Evolutionary conservation across 208 protist genomes (phyloP).

Genomic region (Crithidia brevicula): DNA sequence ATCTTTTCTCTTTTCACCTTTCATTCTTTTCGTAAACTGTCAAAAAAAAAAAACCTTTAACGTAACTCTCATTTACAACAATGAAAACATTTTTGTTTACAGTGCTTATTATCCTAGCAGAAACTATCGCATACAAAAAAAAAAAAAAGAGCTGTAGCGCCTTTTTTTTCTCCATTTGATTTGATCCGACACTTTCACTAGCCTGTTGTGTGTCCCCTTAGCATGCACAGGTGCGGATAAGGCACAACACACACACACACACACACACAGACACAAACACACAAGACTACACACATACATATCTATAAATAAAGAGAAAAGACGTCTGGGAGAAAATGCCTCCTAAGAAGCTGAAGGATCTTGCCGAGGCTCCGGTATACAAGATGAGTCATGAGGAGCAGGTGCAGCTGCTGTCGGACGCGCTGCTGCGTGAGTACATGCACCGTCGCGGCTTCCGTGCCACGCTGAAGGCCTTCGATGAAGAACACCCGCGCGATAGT

Average conservation of each 20-base stretch:
- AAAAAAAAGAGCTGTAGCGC: too few species aligned
- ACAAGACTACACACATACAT: neutral
- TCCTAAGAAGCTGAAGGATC: constrained; percentile 62
- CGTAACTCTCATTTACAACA: too few species aligned
- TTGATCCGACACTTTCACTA: too few species aligned
- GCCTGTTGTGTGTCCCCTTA: neutral
- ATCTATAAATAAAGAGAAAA: neutral
- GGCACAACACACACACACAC: neutral
- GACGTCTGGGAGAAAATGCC: constrained; percentile 40
- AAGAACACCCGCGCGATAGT: constrained; percentile 77
- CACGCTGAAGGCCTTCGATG: constrained; percentile 87
- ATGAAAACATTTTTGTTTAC: too few species aligned
- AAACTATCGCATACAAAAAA: too few species aligned
- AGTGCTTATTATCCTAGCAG: too few species aligned
- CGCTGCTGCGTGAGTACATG: constrained; percentile 93
- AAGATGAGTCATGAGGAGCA: constrained; percentile 79
- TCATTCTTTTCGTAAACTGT: too few species aligned
- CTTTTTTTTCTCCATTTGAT: neutral
- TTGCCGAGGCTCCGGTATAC: constrained; percentile 60
- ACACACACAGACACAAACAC: neutral
- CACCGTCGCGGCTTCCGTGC: constrained; percentile 80
- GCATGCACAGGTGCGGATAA: too few species aligned
- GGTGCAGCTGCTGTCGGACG: constrained; percentile 83
- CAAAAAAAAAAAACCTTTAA: constrained; percentile 5
- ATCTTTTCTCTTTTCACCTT: neutral